phyloP scores from a whole-genome alignment of 768 basidiomycete genomes.

The Pulveroboletus sp. region DNA sequence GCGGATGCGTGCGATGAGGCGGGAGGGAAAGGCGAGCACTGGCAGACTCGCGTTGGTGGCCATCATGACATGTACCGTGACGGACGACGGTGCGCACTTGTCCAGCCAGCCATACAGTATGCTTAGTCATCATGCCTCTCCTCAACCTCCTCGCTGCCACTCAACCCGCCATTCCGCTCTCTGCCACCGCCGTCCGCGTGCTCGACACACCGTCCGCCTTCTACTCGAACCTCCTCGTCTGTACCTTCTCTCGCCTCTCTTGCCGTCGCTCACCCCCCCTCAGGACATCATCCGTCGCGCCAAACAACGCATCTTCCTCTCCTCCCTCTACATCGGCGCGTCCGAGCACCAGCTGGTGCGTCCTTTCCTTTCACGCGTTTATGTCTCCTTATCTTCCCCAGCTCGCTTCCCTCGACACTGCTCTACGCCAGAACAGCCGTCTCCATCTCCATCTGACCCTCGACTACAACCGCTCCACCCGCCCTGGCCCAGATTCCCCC shows the following conservation, averaged over 20 bases:
- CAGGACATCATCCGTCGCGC: conserved; percentile 80
- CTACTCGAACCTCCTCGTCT: conserved; percentile 48
- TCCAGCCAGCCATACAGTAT: neutral
- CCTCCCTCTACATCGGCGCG: conserved; percentile 83
- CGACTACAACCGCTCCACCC: conserved; percentile 77
- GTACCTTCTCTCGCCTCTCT: conserved; percentile 12
- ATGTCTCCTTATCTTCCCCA: conserved; percentile 30
- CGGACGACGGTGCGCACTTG: too few species aligned
- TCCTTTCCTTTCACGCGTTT: conserved; percentile 3
- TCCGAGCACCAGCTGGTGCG: conserved; percentile 76
- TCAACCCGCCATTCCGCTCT: conserved; percentile 47
- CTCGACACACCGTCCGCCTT: conserved; percentile 58
- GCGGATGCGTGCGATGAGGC: conserved; percentile 22
- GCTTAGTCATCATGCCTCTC: conserved; percentile 27
- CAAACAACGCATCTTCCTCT: conserved; percentile 76
- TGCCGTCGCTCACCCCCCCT: neutral
- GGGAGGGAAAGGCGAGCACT: neutral
- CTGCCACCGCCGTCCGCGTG: conserved; percentile 47
- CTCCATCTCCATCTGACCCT: conserved; percentile 70
- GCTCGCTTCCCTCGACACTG: conserved; percentile 62
- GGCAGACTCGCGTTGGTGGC: conserved; percentile 6
- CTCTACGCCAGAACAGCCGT: conserved; percentile 53
- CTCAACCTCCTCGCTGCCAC: conserved; percentile 26
- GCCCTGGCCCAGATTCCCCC: conserved; percentile 67
- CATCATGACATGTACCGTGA: neutral